phyloP scores from a whole-genome alignment of 2,329 filamentous ascomycete species.

The Botrytis porri region DNA sequence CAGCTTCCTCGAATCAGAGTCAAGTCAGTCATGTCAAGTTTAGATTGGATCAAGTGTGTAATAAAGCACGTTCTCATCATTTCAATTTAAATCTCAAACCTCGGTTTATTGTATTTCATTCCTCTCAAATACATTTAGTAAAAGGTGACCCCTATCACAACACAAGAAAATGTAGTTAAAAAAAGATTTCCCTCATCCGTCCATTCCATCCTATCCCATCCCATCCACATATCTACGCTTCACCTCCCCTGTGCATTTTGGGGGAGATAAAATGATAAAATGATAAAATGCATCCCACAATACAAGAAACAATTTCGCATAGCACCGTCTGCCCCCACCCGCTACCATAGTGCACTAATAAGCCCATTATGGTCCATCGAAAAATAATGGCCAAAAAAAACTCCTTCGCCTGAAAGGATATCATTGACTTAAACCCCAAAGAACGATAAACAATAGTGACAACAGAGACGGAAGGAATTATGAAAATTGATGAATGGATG shows the following conservation, averaged over 20 bases:
- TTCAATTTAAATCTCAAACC: not conserved
- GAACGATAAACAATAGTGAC: not conserved
- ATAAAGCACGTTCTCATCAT: not conserved
- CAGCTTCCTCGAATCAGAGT: not conserved
- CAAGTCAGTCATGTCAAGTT: not conserved
- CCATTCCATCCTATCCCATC: conserved; percentile 8
- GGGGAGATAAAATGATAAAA: not conserved
- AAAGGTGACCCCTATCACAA: not conserved
- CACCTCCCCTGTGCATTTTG: not conserved
- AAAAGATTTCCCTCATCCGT: not conserved
- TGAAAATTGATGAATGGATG: conserved; percentile 1
- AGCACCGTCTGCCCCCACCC: not conserved
- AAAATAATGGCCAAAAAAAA: conserved; percentile 10
- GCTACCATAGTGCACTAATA: conserved; percentile 1
- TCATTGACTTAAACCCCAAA: conserved; percentile 7
- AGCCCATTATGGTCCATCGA: conserved; percentile 1
- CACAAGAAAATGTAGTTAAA: conserved; percentile 5
- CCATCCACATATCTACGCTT: not conserved
- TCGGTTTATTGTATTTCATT: conserved; percentile 9
- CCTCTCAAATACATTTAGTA: conserved; percentile 9
- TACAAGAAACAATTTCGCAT: conserved; percentile 7
- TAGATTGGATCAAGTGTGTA: not conserved
- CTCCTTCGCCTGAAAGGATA: conserved; percentile 12
- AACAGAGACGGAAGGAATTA: not conserved
- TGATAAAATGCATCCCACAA: conserved; percentile 9